Conservation (phyloP, 2,329 filamentous ascomycete genomes). For the Exophiala oligosperma region DNA sequence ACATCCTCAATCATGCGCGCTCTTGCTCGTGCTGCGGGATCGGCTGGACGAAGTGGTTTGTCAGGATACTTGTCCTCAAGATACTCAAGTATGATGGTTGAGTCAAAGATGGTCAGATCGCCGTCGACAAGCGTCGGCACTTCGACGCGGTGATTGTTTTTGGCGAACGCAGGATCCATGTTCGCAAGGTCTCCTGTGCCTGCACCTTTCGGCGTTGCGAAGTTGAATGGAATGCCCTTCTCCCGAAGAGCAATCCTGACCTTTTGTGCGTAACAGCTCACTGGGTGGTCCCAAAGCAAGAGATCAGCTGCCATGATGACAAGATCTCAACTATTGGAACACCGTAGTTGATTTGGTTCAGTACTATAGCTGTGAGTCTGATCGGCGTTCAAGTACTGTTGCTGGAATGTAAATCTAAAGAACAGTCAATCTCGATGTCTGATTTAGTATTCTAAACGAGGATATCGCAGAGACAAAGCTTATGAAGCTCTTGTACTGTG, state of each 20-base stretch:
- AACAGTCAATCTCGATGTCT: no score
- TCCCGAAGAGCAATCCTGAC: constrained; percentile 21
- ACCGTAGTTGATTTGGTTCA: no score
- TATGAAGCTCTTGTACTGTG: no score
- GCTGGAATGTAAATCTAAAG: no score
- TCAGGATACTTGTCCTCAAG: constrained; percentile 21
- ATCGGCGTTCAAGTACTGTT: no score
- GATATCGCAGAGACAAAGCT: no score
- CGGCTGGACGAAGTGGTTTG: constrained; percentile 4
- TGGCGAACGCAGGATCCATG: neutral
- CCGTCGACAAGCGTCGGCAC: constrained; percentile 19
- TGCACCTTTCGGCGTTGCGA: neutral
- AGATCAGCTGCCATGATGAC: neutral
- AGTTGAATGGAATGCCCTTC: constrained; percentile 15
- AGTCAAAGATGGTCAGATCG: constrained; percentile 19
- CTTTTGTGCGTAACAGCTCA: constrained; percentile 14
- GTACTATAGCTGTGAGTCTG: no score
- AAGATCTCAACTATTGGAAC: neutral
- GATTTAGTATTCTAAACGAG: no score
- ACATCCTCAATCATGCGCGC: constrained; percentile 24
- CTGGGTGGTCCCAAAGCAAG: constrained; percentile 16
- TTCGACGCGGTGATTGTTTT: constrained; percentile 11
- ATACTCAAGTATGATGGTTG: constrained; percentile 25
- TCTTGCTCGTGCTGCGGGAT: constrained; percentile 6
- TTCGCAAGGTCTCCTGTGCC: constrained; percentile 7